Base-by-base conservation (phyloP, 2,329 filamentous ascomycete species). In the Penicillium sp. region DNA sequence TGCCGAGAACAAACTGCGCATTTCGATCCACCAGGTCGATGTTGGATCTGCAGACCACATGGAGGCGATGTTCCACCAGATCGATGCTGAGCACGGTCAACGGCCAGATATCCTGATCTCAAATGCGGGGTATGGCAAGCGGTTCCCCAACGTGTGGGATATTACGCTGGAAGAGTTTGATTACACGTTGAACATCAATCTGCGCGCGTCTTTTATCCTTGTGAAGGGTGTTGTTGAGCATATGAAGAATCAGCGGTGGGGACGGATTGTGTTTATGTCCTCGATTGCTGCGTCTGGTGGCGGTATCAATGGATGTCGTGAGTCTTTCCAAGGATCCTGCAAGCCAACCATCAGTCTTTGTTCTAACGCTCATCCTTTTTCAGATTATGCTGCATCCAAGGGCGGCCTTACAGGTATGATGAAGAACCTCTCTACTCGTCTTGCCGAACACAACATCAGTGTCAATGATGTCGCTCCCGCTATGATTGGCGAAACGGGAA, bases 391-490 rank as follows among this genome's bases (percentile, higher is more conserved):
- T 5, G 84, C 85, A 3, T 84, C 82, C 27, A 87, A 87, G 69
- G 85, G 82, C 8, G 86, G 85, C 2, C 69, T 89, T 59, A 84
- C 82, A 5, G 83, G 83, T 3, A 84, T 88, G 82, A 87, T 87
- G 82, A 84, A 81, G 67, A 88, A 87, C 60, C 75, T 89, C 29
- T 80, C 85, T 1, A 80, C 77, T 1, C 83, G 84, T 46, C 78
- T 88, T 22, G 86, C 84, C 2, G 78, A 80, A 54, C 80, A 79
- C 63, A 85, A 85, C 31, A 86, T 89, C 63, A 86, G 85, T 14
- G 84, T 88, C 55, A 88, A 89, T 57, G 85, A 88, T 60, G 84
- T 89, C n/a, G 84, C 85, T 3, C 86, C 86, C 0, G 86, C 86
- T 3, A 88, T 89, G 84, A 88, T 89, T 61, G 85, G 84, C 4